A percentile compares a stretch with the other conserved stretches of the same genome.
Evolutionary conservation across 2,329 filamentous ascomycete species (phyloP).

Genomic region (Talaromyces islandicus): DNA sequence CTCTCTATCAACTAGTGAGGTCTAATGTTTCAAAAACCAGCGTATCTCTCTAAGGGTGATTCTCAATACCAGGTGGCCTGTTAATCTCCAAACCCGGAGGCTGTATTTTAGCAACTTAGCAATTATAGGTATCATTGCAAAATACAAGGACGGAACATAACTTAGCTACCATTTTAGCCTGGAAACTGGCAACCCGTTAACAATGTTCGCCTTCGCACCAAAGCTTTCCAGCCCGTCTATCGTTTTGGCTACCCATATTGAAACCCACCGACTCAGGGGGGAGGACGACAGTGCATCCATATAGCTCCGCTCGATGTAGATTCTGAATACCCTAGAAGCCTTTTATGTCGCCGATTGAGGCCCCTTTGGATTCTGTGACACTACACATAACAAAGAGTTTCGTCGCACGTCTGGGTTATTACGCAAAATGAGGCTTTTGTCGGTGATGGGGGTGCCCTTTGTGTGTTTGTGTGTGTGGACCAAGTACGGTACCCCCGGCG

Average conservation of each 20-base stretch:
- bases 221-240: conserved; percentile 59
- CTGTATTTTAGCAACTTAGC: no score
- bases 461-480: conserved; percentile 47
- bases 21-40: no score
- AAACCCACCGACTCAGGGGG: conserved; percentile 64
- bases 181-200: conserved; percentile 72
- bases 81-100: no score
- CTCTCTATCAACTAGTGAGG: no score
- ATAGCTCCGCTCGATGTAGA: conserved; percentile 54
- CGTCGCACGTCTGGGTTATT: conserved; percentile 44
- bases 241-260: conserved; percentile 59
- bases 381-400: conserved; percentile 67
- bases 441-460: neutral
- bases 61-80: no score
- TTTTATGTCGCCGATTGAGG: neutral
- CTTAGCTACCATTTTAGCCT: no score
- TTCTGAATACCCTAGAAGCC: conserved; percentile 81
- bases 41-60: no score
- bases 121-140: no score
- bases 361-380: conserved; percentile 60
- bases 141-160: no score
- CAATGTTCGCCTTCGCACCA: conserved; percentile 64
- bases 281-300: conserved; percentile 76
- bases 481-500: conserved; percentile 66
- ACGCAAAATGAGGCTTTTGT: neutral